Base-by-base conservation (phyloP, 208 protist species). In the Leishmania major region DNA sequence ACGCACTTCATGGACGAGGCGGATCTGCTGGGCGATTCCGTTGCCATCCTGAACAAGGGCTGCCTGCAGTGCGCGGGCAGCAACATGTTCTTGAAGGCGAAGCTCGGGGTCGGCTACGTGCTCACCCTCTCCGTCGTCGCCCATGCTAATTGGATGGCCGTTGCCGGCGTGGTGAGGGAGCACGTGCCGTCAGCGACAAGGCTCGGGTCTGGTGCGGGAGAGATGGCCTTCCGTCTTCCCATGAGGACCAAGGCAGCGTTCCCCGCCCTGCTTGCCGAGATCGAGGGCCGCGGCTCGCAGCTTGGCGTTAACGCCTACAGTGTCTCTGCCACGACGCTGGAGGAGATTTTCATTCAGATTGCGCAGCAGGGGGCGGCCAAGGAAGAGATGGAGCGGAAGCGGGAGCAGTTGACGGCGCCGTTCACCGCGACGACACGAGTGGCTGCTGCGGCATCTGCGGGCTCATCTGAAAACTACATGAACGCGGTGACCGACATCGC, bases 1-100 rank as follows among this genome's bases (percentile, higher is more conserved):
- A 98, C 96, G 35, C 98, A 99, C 84, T 98, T 91, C 84, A 99
- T 99, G 98, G 98, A 99, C 78, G 99, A 99, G 84, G 99, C 99
- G 8, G 98, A 99, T 79, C 79, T 96, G 31, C 89, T 99, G n/a
- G 91, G 81, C 79, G 88, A 31, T 97, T 99, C 77, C 45, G 45
- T 47, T 74, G 97, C 90, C 1, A 99, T 99, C 64, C 93, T 99
- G 89, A 89, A 87, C 53, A 79, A 88, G 49, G 92, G 92, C 45
- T 73, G 84, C 2, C 76, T 95, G 40, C 80, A 91, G 75, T 93
- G 89, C 75, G 60, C 80, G 2, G 91, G 91, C 67, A 90, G 81
- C 71, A 91, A 76, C 77, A 69, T 89, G 78, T 92, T 93, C 64
- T 80, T 94, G 40, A 93, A 93, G 84, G 83, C 76, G 7, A 69